Conservation (phyloP, 768 basidiomycete species). For the Phylloporus rhodoxanthus region DNA sequence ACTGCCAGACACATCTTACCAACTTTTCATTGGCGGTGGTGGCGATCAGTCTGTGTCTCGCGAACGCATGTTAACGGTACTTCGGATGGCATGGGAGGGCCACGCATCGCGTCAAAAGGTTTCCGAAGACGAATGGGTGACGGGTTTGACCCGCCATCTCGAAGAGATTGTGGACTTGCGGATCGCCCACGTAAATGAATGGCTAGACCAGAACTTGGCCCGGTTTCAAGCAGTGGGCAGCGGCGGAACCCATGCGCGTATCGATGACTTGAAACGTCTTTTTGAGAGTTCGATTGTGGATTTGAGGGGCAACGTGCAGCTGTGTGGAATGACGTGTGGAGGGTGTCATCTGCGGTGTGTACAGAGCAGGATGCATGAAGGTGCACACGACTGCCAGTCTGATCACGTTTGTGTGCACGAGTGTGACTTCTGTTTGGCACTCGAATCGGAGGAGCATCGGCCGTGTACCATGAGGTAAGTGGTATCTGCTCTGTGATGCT, state of each 20-base stretch:
- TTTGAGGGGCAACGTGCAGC: constrained; percentile 39
- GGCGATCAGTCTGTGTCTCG: constrained; percentile 15
- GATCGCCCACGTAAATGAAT: constrained; percentile 42
- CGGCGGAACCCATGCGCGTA: constrained; percentile 31
- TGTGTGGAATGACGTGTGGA: constrained; percentile 46
- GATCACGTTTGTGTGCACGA: constrained; percentile 39
- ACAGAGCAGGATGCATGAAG: constrained; percentile 40
- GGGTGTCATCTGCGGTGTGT: constrained; percentile 48
- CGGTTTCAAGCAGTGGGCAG: constrained; percentile 36
- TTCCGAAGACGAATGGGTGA: constrained; percentile 34
- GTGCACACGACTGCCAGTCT: constrained; percentile 46
- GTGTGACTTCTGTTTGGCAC: constrained; percentile 37
- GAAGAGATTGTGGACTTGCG: constrained; percentile 37
- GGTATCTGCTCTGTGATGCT: background rate
- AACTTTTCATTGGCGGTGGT: constrained; percentile 31
- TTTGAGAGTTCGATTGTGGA: constrained; percentile 42
- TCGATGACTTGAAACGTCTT: constrained; percentile 40
- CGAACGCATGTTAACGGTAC: constrained; percentile 7
- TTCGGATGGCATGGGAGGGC: constrained; percentile 17
- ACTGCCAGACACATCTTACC: constrained; percentile 31
- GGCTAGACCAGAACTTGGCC: constrained; percentile 45
- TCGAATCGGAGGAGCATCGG: constrained; percentile 27
- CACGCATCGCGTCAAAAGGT: constrained; percentile 16
- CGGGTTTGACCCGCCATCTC: constrained; percentile 35
- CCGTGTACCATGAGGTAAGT: constrained; percentile 46